phyloP scores from a whole-genome alignment of 495 filamentous ascomycete species.

The Corynascus novoguineensis region DNA sequence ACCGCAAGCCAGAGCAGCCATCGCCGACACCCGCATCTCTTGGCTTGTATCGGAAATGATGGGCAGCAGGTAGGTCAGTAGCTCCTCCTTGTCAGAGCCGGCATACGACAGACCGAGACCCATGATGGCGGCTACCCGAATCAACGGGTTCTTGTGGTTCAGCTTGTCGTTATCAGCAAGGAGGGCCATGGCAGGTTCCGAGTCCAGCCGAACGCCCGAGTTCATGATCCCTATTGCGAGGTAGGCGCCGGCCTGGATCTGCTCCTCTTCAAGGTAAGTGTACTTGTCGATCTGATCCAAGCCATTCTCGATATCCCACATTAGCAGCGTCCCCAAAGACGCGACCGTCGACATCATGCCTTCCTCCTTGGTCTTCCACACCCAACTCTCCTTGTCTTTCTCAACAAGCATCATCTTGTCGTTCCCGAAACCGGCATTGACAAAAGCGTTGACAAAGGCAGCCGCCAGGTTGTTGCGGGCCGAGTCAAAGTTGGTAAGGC shows the following conservation, averaged over 20 bases:
- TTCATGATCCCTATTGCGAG: slow-evolving; percentile 91
- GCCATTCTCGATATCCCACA: slow-evolving; percentile 86
- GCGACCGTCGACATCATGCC: slow-evolving; percentile 95
- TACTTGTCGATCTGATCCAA: slow-evolving; percentile 90
- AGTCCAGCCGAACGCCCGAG: slow-evolving; percentile 78
- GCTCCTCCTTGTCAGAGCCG: slow-evolving; percentile 79
- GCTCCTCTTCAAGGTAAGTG: slow-evolving; percentile 74
- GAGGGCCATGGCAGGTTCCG: slow-evolving; percentile 82
- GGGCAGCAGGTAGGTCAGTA: slow-evolving; percentile 74
- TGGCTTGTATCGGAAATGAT: slow-evolving; percentile 75
- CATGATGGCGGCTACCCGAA: slow-evolving; percentile 83
- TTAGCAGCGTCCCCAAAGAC: slow-evolving; percentile 79
- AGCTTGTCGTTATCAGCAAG: slow-evolving; percentile 73
- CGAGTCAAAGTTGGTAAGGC: slow-evolving; percentile 89
- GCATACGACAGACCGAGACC: slow-evolving; percentile 91
- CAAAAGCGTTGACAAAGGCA: slow-evolving; percentile 93
- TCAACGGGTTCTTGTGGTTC: slow-evolving; percentile 64
- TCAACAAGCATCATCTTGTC: slow-evolving; percentile 96
- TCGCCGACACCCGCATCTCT: slow-evolving; percentile 92
- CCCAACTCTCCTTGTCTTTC: slow-evolving; percentile 80
- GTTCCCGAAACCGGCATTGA: slow-evolving; percentile 89
- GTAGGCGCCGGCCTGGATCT: slow-evolving; percentile 82
- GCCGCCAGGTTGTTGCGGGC: slow-evolving; percentile 93
- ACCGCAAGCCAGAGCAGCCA: slow-evolving; percentile 89
- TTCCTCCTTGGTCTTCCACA: slow-evolving; percentile 98